Evolutionary conservation across 169 alveolate genomes (phyloP).

Genomic region (Plasmodium coatneyi): DNA sequence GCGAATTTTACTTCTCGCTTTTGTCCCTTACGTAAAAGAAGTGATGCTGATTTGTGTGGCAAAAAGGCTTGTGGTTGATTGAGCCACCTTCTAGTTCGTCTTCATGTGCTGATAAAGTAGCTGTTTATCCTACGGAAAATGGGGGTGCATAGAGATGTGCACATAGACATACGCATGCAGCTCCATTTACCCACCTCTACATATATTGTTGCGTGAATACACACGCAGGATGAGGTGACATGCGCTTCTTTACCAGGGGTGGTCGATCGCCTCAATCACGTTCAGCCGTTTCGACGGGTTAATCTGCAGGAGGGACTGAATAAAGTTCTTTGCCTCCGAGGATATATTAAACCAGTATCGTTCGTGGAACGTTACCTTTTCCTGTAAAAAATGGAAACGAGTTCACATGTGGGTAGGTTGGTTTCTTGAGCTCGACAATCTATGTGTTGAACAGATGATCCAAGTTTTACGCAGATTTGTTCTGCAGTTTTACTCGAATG

Average conservation of each 20-base stretch:
- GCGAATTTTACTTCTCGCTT: background rate
- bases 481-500: background rate
- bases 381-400: constrained; percentile 25
- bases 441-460: background rate
- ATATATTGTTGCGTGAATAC: background rate
- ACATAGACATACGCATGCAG: background rate
- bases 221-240: background rate
- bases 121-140: constrained; percentile 42
- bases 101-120: constrained; percentile 43
- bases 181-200: background rate
- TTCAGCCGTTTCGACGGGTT: constrained; percentile 72
- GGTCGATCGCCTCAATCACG: constrained; percentile 76
- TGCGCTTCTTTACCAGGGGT: constrained; percentile 75
- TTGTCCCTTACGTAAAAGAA: background rate
- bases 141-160: background rate
- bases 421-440: background rate
- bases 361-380: constrained; percentile 76
- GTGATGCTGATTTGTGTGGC: background rate
- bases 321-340: constrained; percentile 75
- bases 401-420: background rate
- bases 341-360: constrained; percentile 78
- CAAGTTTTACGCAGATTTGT: background rate
- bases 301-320: constrained; percentile 56
- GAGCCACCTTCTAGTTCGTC: background rate
- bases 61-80: background rate